Base-by-base conservation (phyloP, 1,284 basidiomycete genomes). In the Cystobasidium pallidum region DNA sequence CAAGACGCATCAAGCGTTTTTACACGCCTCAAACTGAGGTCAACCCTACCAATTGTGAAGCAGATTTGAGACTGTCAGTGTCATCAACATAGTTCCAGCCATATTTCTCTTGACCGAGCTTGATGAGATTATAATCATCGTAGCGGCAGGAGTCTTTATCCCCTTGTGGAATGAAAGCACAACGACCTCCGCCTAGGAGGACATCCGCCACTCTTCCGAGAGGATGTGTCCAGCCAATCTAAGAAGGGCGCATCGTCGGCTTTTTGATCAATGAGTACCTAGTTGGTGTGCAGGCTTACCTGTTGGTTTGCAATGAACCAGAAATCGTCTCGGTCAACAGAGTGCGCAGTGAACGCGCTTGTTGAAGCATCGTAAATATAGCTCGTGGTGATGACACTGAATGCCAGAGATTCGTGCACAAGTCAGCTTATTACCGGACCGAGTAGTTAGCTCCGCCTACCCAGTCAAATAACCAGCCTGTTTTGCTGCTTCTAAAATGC, bases 391-490 rank as follows among this genome's bases (percentile, higher is more conserved):
- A 57, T 57, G 28, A 57, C n/a, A 57, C 54, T 24, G 2, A 57
- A n/a, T 2, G 26, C 15, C 11, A 57, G 54, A 10, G 54, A 13
- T 34, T 19, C 11, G 32, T 34, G 7, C 13, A 30, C 24, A 15
- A 34, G 15, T 17, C n/a, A 10, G 52, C 26, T 3, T 30, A 30
- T 21, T 3, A n/a, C 6, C 1, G 10, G 54, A 36, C 10, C 4
- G 10, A 57, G 32, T 3, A 21, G 24, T 15, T 36, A 17, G 24
- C 54, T 21, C 30, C 19, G 54, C 26, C 54, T 28, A 57, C 54
- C 54, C 54, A 34, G 54, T 57, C 54, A 57, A 36, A 36, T 57
- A 57, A 32, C 54, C 54, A 57, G 54, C 54, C n/a, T 57, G 30
- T n/a, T 57, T 57, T 34, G 54, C 54, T 19, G 54, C 54, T 21